phyloP scores from a whole-genome alignment of 768 basidiomycete genomes.

The Kwoniella newhampshirensis region DNA sequence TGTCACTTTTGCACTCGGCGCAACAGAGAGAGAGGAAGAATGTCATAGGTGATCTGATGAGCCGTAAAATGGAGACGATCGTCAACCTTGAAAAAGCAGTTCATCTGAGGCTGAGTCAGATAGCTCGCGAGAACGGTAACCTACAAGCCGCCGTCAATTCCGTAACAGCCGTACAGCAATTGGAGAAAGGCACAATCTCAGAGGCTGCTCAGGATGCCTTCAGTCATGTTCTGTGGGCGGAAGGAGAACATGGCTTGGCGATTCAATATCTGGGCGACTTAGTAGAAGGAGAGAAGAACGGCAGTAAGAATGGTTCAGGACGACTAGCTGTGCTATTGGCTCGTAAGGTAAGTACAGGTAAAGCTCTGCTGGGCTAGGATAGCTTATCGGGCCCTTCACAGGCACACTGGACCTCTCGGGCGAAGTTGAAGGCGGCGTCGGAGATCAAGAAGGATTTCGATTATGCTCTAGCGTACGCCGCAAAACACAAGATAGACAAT shows the following conservation, averaged over 20 bases:
- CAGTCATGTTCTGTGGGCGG: constrained; percentile 83
- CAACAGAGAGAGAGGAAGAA: constrained; percentile 61
- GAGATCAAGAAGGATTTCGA: constrained; percentile 71
- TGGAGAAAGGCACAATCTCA: constrained; percentile 57
- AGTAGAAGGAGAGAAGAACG: constrained; percentile 5
- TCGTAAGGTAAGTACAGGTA: constrained; percentile 18
- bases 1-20: constrained; percentile 73
- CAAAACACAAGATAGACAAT: constrained; percentile 9
- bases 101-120: constrained; percentile 66
- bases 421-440: constrained; percentile 74
- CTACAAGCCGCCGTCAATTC: constrained; percentile 84
- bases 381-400: constrained; percentile 47
- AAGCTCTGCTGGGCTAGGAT: background rate
- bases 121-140: constrained; percentile 70
- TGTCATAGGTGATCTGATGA: constrained; percentile 69
- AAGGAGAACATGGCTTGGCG: constrained; percentile 79
- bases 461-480: constrained; percentile 58
- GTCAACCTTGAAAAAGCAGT: constrained; percentile 67
- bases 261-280: constrained; percentile 55
- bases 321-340: constrained; percentile 26
- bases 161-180: constrained; percentile 68
- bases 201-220: constrained; percentile 74
- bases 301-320: constrained; percentile 1
- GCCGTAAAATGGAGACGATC: constrained; percentile 60
- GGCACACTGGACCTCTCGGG: constrained; percentile 89